These are phyloP conservation scores for Crotalaria pallida DNA, from an alignment of 306 rosid genomes.

Conservation along the genomic window DNA sequence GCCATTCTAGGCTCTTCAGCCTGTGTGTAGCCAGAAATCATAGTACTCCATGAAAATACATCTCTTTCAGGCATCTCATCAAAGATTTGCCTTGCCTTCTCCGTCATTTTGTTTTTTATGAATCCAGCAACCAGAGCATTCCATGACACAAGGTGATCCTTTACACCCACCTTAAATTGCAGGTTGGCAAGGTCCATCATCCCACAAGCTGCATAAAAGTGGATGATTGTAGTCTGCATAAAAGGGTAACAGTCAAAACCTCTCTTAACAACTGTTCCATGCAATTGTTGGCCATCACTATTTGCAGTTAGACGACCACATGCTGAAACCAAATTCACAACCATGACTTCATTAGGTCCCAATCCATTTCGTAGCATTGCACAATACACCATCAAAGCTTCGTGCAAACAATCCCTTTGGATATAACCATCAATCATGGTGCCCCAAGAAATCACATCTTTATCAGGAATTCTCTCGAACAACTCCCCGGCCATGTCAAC, in stretches of 20 bases:
- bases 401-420: constrained; percentile 46
- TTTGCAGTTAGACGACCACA: constrained; percentile 52
- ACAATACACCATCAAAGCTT: constrained; percentile 54
- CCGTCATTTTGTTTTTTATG: constrained; percentile 53
- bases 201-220: constrained; percentile 75
- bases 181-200: constrained; percentile 47
- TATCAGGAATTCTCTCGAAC: constrained; percentile 56
- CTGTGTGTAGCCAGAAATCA: constrained; percentile 84
- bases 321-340: constrained; percentile 69
- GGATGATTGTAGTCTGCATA: constrained; percentile 69
- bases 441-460: constrained; percentile 87
- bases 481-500: constrained; percentile 53
- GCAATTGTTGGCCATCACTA: constrained; percentile 62
- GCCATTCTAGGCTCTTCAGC: constrained; percentile 64
- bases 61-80: constrained; percentile 72
- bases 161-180: constrained; percentile 61
- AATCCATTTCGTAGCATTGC: constrained; percentile 51
- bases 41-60: constrained; percentile 78
- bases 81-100: constrained; percentile 52
- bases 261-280: constrained; percentile 53
- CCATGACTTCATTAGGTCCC: constrained; percentile 64
- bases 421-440: constrained; percentile 77
- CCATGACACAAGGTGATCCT: constrained; percentile 72
- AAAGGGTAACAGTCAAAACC: constrained; percentile 69
- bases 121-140: constrained; percentile 75